These are phyloP conservation scores for Paraconiothyrium brasiliense DNA, from an alignment of 2,329 filamentous ascomycete species.

Conservation along the genomic window DNA sequence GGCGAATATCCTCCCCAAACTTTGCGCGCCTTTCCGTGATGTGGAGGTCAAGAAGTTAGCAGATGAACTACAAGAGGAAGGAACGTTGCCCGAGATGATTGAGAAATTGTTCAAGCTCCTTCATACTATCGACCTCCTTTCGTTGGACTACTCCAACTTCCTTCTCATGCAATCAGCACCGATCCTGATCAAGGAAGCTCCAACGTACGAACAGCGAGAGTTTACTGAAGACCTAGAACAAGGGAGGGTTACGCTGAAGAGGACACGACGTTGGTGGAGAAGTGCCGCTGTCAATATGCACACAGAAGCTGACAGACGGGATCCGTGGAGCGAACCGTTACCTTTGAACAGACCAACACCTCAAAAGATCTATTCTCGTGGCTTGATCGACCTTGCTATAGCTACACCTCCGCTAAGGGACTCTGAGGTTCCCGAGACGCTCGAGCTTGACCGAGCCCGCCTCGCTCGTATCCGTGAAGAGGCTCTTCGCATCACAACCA, in stretches of 20 bases:
- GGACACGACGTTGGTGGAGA: conserved; percentile 73
- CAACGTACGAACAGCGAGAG: conserved; percentile 76
- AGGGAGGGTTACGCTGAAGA: conserved; percentile 63
- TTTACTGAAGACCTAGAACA: conserved; percentile 73
- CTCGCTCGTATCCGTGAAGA: conserved; percentile 66
- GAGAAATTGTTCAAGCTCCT: conserved; percentile 79
- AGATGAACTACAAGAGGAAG: conserved; percentile 63
- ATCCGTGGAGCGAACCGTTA: conserved; percentile 70
- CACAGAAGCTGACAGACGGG: conserved; percentile 72
- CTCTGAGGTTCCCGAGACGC: conserved; percentile 74
- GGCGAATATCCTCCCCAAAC: conserved; percentile 76
- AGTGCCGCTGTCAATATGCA: conserved; percentile 70
- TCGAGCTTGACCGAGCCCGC: conserved; percentile 73
- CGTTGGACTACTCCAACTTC: conserved; percentile 85
- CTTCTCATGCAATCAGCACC: conserved; percentile 77
- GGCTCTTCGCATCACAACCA: conserved; percentile 73
- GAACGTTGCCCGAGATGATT: conserved; percentile 70
- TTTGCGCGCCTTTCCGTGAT: conserved; percentile 84
- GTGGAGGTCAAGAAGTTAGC: conserved; percentile 75
- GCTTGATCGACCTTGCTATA: conserved; percentile 79
- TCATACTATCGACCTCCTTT: conserved; percentile 78
- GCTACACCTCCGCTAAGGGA: conserved; percentile 65
- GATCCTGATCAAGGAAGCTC: conserved; percentile 74
- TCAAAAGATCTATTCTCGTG: conserved; percentile 78
- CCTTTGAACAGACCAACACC: conserved; percentile 68